A percentile compares a stretch with the other conserved stretches of the same genome.
Conservation (phyloP, 75 land plant species). For the Selaginella moellendorffii region DNA sequence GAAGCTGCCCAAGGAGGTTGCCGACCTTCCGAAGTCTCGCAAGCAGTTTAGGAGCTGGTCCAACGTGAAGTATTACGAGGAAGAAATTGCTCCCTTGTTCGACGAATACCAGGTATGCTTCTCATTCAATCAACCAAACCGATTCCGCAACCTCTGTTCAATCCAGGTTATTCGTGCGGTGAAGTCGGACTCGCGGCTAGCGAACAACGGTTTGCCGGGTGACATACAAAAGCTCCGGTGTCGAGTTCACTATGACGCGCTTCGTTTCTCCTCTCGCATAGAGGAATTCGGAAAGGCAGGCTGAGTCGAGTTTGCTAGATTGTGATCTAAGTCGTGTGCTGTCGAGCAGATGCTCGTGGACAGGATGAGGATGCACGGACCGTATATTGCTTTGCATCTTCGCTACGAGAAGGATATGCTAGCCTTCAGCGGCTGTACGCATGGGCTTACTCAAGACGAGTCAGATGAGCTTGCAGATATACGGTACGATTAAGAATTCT, state of each 20-base stretch:
- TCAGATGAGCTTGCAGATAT: conserved; percentile 43
- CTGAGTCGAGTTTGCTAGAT: too few relatives aligned
- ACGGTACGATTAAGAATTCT: conserved; percentile 22
- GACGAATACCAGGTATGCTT: conserved; percentile 49
- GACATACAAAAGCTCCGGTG: conserved; percentile 86
- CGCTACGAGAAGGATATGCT: conserved; percentile 98
- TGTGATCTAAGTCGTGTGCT: too few relatives aligned
- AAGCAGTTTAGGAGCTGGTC: conserved; percentile 92
- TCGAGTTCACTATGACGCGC: conserved; percentile 78
- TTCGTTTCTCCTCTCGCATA: conserved; percentile 65
- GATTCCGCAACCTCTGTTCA: background rate
- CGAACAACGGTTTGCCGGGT: conserved; percentile 76
- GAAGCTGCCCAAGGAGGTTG: conserved; percentile 60
- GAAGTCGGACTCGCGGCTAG: conserved; percentile 92
- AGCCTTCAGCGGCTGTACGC: conserved; percentile 62
- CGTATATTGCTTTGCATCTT: conserved; percentile 80
- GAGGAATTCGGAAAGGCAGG: conserved; percentile 67
- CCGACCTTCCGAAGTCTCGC: conserved; percentile 42
- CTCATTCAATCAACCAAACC: background rate
- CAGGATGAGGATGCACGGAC: conserved; percentile 74
- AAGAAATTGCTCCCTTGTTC: conserved; percentile 52
- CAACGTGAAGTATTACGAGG: conserved; percentile 54
- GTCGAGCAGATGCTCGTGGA: conserved; percentile 52
- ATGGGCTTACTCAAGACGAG: conserved; percentile 42
- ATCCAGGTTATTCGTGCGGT: conserved; percentile 74